Evolutionary conservation across 495 filamentous ascomycete genomes (phyloP), one percentile per base, ranked within the genome.

Genomic region (Mycothermus thermophilus): DNA sequence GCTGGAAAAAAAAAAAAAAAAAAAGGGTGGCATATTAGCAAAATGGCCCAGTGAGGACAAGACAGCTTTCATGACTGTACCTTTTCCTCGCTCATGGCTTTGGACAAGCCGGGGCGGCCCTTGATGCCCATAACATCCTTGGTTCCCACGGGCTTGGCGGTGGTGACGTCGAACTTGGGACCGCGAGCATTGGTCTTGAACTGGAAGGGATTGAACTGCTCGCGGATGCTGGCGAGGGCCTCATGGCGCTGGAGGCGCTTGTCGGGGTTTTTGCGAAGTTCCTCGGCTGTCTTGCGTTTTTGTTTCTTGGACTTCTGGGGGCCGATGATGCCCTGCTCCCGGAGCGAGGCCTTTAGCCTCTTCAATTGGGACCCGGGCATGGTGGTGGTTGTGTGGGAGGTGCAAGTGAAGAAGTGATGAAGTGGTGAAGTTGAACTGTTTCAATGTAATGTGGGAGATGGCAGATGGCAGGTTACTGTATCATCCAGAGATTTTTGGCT

Each of bases 301-400:
- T 93, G 74, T 58, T 93, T 93, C 51, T 94, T 94, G 13, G 84
- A 90, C 49, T 92, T 72, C 50, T 87, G 85, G 4, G 81, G 84
- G 2, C 84, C 82, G 30, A 84, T 75, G 20, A 96, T 75, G 15
- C 90, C 88, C 38, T 85, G 82, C 19, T 92, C 81, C 38, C 74
- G 71, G 9, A 97, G 69, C 5, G 86, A 93, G 38, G 79, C 66
- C 60, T 93, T 97, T 11, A 97, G 72, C 60, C 85, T 84, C 58
- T 96, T 96, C 12, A 97, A 69, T 60, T 97, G 90, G 6, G 90
- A 97, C 41, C 87, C 83, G 35, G 88, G 71, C 90, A 97, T 97
- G 39, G 44, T 64, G 32, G 43, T 12, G 22, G n/a, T 23, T 24
- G 30, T 7, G 3, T 9, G 8, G 30, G n/a, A n/a, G n/a, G n/a